Conservation (phyloP, 148 eudicot species). For the Selenicereus undatus region DNA sequence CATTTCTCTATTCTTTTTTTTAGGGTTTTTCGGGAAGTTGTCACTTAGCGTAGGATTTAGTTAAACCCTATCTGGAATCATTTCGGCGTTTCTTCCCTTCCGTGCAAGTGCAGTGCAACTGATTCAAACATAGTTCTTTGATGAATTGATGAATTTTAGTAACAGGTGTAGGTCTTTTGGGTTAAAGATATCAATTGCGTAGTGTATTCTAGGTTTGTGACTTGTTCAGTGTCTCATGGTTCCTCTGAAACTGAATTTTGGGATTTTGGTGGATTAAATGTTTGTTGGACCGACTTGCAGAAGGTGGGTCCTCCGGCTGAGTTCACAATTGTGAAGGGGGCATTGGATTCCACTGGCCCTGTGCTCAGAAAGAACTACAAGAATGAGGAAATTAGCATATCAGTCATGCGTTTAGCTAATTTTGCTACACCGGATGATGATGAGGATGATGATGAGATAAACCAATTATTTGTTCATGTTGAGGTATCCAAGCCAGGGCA, state of each 20-base stretch:
- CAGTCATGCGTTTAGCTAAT: constrained; percentile 75
- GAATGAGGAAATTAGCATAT: constrained; percentile 69
- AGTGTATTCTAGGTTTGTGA: not conserved
- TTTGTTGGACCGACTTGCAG: constrained; percentile 28
- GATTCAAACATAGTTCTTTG: not conserved
- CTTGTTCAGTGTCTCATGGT: too few relatives aligned
- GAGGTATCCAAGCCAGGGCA: constrained; percentile 67
- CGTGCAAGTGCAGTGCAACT: not conserved
- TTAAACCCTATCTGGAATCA: constrained; percentile 17
- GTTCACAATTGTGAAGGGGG: constrained; percentile 67
- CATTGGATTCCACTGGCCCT: constrained; percentile 66
- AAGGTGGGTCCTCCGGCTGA: constrained; percentile 70
- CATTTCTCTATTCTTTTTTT: not conserved
- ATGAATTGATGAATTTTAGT: too few relatives aligned
- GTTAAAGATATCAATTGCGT: not conserved
- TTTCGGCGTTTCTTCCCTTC: constrained; percentile 2
- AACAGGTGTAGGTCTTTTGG: too few relatives aligned
- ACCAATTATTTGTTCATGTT: constrained; percentile 81
- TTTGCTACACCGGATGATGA: constrained; percentile 30
- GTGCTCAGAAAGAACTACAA: constrained; percentile 54
- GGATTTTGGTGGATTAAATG: not conserved
- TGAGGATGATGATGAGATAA: constrained; percentile 49
- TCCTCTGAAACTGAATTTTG: too few relatives aligned
- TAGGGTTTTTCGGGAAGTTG: not conserved
- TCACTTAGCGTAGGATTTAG: constrained; percentile 3